Evolutionary conservation across 768 basidiomycete genomes (phyloP).

Genomic region (Hygrophoropsis aurantiaca): DNA sequence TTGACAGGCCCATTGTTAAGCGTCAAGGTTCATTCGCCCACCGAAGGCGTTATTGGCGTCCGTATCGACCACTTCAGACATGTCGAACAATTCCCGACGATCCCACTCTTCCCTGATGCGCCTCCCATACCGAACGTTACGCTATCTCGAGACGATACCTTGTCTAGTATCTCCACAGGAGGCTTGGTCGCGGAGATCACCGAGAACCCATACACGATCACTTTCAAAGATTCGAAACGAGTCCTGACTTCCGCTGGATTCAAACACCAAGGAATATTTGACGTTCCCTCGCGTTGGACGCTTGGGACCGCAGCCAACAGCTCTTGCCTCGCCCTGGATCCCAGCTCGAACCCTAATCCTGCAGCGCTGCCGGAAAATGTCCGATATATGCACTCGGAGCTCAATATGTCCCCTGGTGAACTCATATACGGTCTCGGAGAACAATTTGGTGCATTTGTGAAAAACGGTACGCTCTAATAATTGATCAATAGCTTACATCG

Average conservation of each 20-base stretch:
- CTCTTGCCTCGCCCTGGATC: conserved; percentile 56
- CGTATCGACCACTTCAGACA: conserved; percentile 56
- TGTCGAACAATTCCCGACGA: conserved; percentile 42
- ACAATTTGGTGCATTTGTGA: conserved; percentile 72
- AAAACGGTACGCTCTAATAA: conserved; percentile 57
- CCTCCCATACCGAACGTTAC: conserved; percentile 45
- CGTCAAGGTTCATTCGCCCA: conserved; percentile 53
- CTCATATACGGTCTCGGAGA: conserved; percentile 75
- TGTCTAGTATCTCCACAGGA: conserved; percentile 41
- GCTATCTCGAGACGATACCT: conserved; percentile 28
- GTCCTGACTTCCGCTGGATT: conserved; percentile 50
- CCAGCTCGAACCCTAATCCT: conserved; percentile 57
- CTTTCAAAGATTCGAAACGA: conserved; percentile 52
- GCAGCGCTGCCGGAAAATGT: conserved; percentile 39
- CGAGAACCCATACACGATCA: conserved; percentile 59
- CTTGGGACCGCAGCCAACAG: conserved; percentile 48
- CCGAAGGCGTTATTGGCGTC: conserved; percentile 54
- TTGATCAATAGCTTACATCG: conserved; percentile 2
- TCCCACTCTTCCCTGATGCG: conserved; percentile 63
- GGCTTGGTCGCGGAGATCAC: conserved; percentile 55
- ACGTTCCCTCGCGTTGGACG: conserved; percentile 59
- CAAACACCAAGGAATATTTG: conserved; percentile 55
- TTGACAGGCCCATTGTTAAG: conserved; percentile 47
- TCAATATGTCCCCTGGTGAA: conserved; percentile 68
- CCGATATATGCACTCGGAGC: conserved; percentile 55